Percentiles rank a stretch among this genome's conserved stretches.
phyloP scores from a whole-genome alignment of 139 green algal species.

The Haematococcus sp. region DNA sequence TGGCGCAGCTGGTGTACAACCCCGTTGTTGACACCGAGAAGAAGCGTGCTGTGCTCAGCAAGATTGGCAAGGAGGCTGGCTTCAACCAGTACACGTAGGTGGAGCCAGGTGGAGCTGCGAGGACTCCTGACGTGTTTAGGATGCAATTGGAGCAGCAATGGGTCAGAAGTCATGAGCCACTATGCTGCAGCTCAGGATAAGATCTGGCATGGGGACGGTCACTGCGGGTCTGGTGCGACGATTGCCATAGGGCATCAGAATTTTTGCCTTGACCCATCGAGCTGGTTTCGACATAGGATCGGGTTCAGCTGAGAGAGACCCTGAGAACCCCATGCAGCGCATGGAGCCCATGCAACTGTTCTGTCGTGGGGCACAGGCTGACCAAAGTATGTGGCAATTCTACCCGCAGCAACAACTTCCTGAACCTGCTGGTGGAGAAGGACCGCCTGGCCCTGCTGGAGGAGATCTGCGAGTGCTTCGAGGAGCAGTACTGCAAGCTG shows the following conservation, averaged over 20 bases:
- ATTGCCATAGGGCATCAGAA: too few relatives aligned
- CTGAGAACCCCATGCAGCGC: too few relatives aligned
- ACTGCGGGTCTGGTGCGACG: too few relatives aligned
- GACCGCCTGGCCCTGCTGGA: conserved; percentile 76
- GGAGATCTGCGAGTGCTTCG: conserved; percentile 90
- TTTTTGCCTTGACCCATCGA: too few relatives aligned
- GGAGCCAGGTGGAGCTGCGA: neutral
- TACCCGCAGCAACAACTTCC: conserved; percentile 96
- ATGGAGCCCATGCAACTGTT: neutral
- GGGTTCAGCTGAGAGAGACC: too few relatives aligned
- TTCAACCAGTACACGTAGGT: conserved; percentile 47
- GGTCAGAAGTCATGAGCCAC: too few relatives aligned
- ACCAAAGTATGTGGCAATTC: too few relatives aligned
- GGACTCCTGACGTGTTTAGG: neutral
- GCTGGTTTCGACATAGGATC: too few relatives aligned
- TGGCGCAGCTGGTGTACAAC: conserved; percentile 85
- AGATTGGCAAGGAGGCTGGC: conserved; percentile 76
- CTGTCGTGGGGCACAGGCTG: too few relatives aligned
- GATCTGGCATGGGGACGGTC: neutral
- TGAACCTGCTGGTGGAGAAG: conserved; percentile 94
- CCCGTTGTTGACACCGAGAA: conserved; percentile 76
- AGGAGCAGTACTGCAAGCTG: conserved; percentile 91
- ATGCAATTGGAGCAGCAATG: neutral
- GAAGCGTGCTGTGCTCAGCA: conserved; percentile 88
- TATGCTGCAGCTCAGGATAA: too few relatives aligned